Evolutionary conservation across 768 basidiomycete species (phyloP), one percentile per base, ranked within the genome.

Genomic region (Russula sp.): DNA sequence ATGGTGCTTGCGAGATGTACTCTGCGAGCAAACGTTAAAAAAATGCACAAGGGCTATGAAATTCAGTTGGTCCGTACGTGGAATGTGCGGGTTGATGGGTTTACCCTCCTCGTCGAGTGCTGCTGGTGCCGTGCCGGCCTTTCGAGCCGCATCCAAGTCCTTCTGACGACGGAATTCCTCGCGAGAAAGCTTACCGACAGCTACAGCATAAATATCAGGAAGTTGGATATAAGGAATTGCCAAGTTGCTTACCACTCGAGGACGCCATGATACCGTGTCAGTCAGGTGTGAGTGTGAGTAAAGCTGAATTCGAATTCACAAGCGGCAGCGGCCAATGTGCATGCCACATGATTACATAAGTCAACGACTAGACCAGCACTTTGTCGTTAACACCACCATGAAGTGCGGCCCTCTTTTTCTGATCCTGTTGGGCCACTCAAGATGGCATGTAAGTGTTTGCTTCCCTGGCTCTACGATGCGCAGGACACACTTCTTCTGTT

Each of bases 1-100:
- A 99, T 60, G 97, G 97, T 8, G 93, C 96, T 74, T 96, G 93
- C 7, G 96, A 93, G 72, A 99, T 99, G 72, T 98, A 99, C 76
- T 98, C 93, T 94, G 16, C 11, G 47, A 48, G n/a, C 25, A 47
- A 22, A 22, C 35, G 34, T n/a, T 47, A 25, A 55, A 13, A 49
- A 1, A 18, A 47, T n/a, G 25, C 39, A 32, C 2, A 29, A 29
- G 53, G 36, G 5, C 43, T 7, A 42, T 16, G 25, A 41, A 29
- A 38, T 34, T 29, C 9, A 51, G 7, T 41, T 10, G 38, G 16
- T n/a, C 78, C 90, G 64, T 67, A 94, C 94, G 93, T 71, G 97
- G 97, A 76, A 99, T 98, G 74, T 99, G 97, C 38, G 97, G 97
- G 70, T 98, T 99, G 76, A 99, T 98, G 53, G 93, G 86, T 69